Conservation (phyloP, 2,329 filamentous ascomycete species). For the Nothopassalora personata region DNA sequence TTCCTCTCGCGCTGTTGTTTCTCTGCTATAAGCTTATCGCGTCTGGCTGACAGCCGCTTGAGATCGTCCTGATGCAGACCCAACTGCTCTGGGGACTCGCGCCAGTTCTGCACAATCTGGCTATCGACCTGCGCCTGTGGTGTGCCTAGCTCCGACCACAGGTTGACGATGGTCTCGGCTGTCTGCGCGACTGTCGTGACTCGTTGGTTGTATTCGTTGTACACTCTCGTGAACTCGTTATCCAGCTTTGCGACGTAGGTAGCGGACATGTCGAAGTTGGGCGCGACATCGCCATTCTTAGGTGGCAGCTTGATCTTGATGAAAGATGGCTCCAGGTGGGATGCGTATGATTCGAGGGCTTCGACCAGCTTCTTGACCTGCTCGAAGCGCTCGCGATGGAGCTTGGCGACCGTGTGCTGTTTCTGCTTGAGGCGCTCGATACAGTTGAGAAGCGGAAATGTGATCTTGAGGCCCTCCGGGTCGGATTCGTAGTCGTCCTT, state of each 20-base stretch:
- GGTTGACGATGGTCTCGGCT: constrained; percentile 79
- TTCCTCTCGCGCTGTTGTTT: constrained; percentile 77
- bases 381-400: constrained; percentile 88
- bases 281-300: constrained; percentile 69
- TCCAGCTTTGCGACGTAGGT: constrained; percentile 83
- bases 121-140: constrained; percentile 89
- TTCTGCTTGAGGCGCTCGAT: constrained; percentile 79
- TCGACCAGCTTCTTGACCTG: constrained; percentile 94
- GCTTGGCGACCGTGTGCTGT: constrained; percentile 68
- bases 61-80: constrained; percentile 88
- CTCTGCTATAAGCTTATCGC: constrained; percentile 80
- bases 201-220: constrained; percentile 90
- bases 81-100: constrained; percentile 86
- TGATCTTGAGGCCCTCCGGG: constrained; percentile 66
- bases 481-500: constrained; percentile 61
- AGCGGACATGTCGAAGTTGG: constrained; percentile 87
- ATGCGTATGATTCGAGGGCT: constrained; percentile 92
- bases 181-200: constrained; percentile 68
- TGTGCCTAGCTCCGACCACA: constrained; percentile 93
- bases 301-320: constrained; percentile 81
- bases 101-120: constrained; percentile 80
- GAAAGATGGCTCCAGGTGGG: constrained; percentile 86
- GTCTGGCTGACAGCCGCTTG: constrained; percentile 62
- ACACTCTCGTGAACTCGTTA: constrained; percentile 85
- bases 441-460: constrained; percentile 76